Evolutionary conservation across 441 rosid species (phyloP), one percentile per base, ranked within the genome.

Genomic region (Eugenia klotzschiana): DNA sequence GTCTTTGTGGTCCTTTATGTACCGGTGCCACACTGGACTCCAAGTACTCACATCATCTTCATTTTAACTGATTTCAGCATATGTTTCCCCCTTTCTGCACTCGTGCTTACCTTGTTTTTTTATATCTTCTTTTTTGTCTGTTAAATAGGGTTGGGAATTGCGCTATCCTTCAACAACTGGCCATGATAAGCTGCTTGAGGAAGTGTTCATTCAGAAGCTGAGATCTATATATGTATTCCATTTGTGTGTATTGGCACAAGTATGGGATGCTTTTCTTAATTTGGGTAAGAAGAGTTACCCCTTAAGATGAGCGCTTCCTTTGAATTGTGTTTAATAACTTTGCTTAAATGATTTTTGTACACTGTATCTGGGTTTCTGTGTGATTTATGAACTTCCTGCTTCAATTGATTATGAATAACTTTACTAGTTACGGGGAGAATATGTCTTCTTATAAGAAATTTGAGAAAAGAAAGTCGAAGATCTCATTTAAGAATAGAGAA

Each of bases 171-270:
- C 87, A 80, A 89, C 82, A 90, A 83, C 69, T 82, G 83, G 84
- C 83, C 57, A 86, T 80, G 92, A 79, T 86, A 90, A 89, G 88
- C 88, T 89, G 79, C 84, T 89, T 86, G 89, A 87, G 82, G 91
- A 91, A 81, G 86, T 89, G 43, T 87, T 92, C 84, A 85, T 90
- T 87, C 89, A 83, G 86, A 92, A 94, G 97, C 96, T 94, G 87
- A 85, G 85, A 55, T 82, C 83, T 37, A 6, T 81, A 73, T 83
- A 49, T 72, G 64, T 14, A 15, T 83, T 73, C 43, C 46, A 51
- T 50, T 82, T 51, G 16, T 25, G 9, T 79, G 46, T 33, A 40
- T 64, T 64, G 77, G 25, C n/a, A 18, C 43, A 64, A 64, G 74
- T 37, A 33, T 64, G n/a, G 74, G 74, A 22, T 9, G 8, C 74